phyloP scores from a whole-genome alignment of 2,329 filamentous ascomycete species.

The Venturia effusa region DNA sequence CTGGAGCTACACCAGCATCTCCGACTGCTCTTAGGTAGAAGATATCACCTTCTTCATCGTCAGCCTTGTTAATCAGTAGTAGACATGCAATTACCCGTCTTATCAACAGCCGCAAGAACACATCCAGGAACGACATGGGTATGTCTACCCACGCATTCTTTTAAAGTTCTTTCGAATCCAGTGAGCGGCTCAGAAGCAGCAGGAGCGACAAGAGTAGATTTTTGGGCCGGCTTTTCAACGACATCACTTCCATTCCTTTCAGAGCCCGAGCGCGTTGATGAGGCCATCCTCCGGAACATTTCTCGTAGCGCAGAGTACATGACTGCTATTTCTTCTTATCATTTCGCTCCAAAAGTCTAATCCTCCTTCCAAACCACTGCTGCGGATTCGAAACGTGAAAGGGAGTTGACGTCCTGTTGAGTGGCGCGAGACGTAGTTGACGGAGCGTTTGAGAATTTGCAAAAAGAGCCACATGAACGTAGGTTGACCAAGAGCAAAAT shows the following conservation, averaged over 20 bases:
- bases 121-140: slow-evolving; percentile 8
- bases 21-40: slow-evolving; percentile 12
- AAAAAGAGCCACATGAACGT: neutral
- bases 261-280: neutral
- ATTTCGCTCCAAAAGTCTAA: neutral
- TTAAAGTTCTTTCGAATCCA: slow-evolving; percentile 8
- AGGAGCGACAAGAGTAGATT: neutral
- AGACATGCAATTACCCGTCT: neutral
- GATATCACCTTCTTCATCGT: neutral
- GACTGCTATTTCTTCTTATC: neutral
- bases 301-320: neutral
- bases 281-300: neutral
- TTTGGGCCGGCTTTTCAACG: neutral
- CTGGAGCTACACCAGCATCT: slow-evolving; percentile 3
- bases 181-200: neutral
- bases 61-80: neutral
- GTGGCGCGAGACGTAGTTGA: neutral
- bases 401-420: neutral
- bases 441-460: neutral
- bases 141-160: slow-evolving; percentile 4
- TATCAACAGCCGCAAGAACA: slow-evolving; percentile 9
- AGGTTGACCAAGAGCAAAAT: neutral
- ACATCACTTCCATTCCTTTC: neutral
- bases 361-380: neutral
- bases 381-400: neutral